These are phyloP conservation scores for Trypanosoma theileri DNA, from an alignment of 208 protist species.

Conservation along the genomic window DNA sequence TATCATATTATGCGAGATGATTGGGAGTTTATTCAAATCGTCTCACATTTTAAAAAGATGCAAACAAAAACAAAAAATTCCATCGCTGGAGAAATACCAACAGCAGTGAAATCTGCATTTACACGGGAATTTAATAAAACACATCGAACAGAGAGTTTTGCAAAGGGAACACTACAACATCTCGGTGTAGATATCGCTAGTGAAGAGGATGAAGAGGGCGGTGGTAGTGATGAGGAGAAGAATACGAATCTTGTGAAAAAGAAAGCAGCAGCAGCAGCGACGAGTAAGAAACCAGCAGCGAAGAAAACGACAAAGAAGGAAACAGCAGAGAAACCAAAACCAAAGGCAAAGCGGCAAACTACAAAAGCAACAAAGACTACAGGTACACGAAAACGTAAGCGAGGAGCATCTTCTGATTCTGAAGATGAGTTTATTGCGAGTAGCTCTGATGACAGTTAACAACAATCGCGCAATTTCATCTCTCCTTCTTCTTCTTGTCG, in stretches of 20 bases:
- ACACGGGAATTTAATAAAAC: constrained; percentile 90
- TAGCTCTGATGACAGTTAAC: constrained; percentile 28
- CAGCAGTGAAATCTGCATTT: constrained; percentile 85
- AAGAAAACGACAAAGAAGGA: constrained; percentile 26
- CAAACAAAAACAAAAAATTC: constrained; percentile 16
- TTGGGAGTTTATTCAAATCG: constrained; percentile 84
- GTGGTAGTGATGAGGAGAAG: constrained; percentile 27
- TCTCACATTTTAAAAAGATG: constrained; percentile 79
- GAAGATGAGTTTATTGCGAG: constrained; percentile 24
- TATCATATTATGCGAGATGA: constrained; percentile 89
- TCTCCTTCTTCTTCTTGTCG: not conserved
- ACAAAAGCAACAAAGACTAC: constrained; percentile 14
- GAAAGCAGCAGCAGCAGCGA: constrained; percentile 30
- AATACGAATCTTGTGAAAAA: constrained; percentile 14
- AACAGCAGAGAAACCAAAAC: constrained; percentile 31
- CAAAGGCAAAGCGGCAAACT: constrained; percentile 23
- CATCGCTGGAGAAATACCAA: constrained; percentile 43
- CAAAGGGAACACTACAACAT: constrained; percentile 50
- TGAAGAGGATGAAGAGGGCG: constrained; percentile 18
- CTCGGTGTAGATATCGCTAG: constrained; percentile 20
- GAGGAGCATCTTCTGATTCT: constrained; percentile 15
- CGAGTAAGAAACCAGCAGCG: not conserved
- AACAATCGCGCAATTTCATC: not conserved
- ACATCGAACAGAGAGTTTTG: constrained; percentile 70
- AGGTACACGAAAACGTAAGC: constrained; percentile 16